These are phyloP conservation scores for Aspergillus luchuensis DNA, from an alignment of 2,329 filamentous ascomycete species.

Conservation along the genomic window DNA sequence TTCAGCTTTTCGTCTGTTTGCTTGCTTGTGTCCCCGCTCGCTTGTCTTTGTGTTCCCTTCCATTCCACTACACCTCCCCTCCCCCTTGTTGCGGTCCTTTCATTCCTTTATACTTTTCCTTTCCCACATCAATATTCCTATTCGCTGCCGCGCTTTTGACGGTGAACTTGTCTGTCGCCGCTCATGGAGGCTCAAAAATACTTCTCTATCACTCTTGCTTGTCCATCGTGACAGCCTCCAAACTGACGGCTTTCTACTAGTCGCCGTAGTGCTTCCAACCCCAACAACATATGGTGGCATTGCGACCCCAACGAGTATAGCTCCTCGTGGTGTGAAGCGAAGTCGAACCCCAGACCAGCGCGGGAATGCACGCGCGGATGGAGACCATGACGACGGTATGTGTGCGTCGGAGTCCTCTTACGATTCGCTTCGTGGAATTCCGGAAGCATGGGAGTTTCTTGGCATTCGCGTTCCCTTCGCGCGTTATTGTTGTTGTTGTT, in stretches of 20 bases:
- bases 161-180: conserved; percentile 10
- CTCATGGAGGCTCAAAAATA: conserved; percentile 17
- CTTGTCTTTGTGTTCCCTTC: neutral
- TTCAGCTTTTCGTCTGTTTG: neutral
- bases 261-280: conserved; percentile 37
- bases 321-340: conserved; percentile 73
- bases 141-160: conserved; percentile 2
- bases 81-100: conserved; percentile 10
- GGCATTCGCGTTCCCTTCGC: neutral
- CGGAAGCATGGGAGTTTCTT: conserved; percentile 7
- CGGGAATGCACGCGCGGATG: conserved; percentile 58
- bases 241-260: conserved; percentile 39
- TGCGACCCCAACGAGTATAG: conserved; percentile 45
- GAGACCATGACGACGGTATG: conserved; percentile 74
- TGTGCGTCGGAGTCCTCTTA: conserved; percentile 42
- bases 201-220: conserved; percentile 12
- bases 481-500: neutral
- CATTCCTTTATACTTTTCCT: conserved; percentile 5
- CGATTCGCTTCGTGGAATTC: conserved; percentile 16
- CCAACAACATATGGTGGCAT: conserved; percentile 43
- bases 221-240: conserved; percentile 30
- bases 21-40: neutral
- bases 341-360: conserved; percentile 73
- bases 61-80: neutral
- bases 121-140: conserved; percentile 10